phyloP scores from a whole-genome alignment of 345 rosid genomes.

The Erodium maritimum region DNA sequence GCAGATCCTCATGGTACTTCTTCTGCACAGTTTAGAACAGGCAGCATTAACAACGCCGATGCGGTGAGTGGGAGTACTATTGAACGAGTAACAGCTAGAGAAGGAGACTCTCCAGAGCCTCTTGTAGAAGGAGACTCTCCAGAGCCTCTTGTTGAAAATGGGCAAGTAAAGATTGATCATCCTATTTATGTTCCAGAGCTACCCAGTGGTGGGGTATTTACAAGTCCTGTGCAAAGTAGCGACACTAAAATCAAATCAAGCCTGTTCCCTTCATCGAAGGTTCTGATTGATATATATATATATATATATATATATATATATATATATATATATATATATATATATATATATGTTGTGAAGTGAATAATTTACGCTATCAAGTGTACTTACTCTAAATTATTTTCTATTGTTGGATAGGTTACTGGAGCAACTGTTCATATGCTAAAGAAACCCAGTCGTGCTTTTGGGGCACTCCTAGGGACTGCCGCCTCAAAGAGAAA shows the following conservation, averaged over 20 bases:
- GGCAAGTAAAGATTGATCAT: not conserved
- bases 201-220: not conserved
- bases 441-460: slow-evolving; percentile 39
- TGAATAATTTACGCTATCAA: not conserved
- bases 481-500: slow-evolving; percentile 29
- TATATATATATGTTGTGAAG: not conserved
- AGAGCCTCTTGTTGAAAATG: not conserved
- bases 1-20: slow-evolving; percentile 6
- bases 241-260: not conserved
- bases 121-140: not conserved
- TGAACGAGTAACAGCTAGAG: not conserved
- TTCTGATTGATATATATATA: slow-evolving; percentile 10
- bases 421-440: slow-evolving; percentile 32
- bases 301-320: too few species aligned
- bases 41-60: not conserved
- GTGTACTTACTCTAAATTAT: slow-evolving; percentile 4
- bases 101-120: not conserved
- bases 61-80: not conserved
- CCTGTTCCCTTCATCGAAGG: slow-evolving; percentile 30
- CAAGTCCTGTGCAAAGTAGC: not conserved
- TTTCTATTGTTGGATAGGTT: slow-evolving; percentile 25
- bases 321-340: too few species aligned
- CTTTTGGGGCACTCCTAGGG: slow-evolving; percentile 41
- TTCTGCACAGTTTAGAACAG: slow-evolving; percentile 1
- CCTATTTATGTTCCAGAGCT: too few species aligned